Evolutionary conservation across 2,329 filamentous ascomycete genomes (phyloP).

Genomic region (Kalmusia sp.): DNA sequence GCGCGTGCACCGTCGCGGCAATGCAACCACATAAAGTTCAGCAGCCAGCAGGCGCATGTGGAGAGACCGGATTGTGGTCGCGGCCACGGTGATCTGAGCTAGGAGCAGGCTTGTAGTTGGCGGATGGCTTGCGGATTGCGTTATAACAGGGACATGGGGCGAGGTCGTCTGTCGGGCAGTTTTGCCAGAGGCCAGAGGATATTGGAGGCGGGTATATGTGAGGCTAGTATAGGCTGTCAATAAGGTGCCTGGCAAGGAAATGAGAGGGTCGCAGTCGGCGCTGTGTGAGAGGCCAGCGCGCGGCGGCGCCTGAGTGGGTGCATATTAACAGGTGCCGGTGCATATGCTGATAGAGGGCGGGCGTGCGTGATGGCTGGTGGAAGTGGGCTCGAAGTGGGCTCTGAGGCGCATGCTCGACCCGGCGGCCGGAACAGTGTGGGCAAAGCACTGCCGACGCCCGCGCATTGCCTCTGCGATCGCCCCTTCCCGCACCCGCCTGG

Average conservation of each 20-base stretch:
- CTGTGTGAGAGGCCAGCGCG: constrained; percentile 3
- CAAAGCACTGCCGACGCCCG: background rate
- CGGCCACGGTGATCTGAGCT: constrained; percentile 25
- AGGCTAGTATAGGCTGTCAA: constrained; percentile 32
- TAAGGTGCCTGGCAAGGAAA: constrained; percentile 25
- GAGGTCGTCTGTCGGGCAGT: constrained; percentile 17
- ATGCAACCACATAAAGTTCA: constrained; percentile 9
- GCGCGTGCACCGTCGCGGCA: constrained; percentile 9
- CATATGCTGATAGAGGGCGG: constrained; percentile 13
- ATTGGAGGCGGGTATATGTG: constrained; percentile 39
- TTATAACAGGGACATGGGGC: constrained; percentile 31
- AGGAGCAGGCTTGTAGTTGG: constrained; percentile 17
- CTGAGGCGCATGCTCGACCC: constrained; percentile 13
- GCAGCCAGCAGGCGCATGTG: background rate
- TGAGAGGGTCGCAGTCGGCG: constrained; percentile 16
- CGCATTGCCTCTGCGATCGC: constrained; percentile 3
- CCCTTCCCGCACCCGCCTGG: background rate
- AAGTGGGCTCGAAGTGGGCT: background rate
- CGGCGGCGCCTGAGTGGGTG: constrained; percentile 15
- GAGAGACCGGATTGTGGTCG: constrained; percentile 4
- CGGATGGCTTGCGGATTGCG: constrained; percentile 21
- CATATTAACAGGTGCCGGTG: constrained; percentile 15
- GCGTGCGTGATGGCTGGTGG: constrained; percentile 13
- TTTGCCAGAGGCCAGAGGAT: constrained; percentile 19
- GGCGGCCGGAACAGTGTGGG: constrained; percentile 20